A percentile compares a stretch with the other conserved stretches of the same genome.
These are phyloP conservation scores for Panaeolus papilionaceus DNA, from an alignment of 768 basidiomycete genomes.

Conservation along the genomic window DNA sequence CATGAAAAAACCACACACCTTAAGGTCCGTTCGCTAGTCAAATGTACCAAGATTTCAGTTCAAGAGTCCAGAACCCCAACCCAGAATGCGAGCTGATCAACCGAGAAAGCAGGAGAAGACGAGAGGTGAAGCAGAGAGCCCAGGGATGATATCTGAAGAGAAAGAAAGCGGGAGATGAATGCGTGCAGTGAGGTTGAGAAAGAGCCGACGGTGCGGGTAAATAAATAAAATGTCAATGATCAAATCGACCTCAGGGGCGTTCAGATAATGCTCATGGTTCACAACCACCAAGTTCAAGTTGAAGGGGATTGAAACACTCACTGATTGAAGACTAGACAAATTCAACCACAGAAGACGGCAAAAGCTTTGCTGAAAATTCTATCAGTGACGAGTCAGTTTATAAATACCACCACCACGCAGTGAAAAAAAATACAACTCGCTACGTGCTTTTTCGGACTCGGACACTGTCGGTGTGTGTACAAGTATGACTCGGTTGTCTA, in stretches of 20 bases:
- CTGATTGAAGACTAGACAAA: background rate
- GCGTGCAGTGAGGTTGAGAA: background rate
- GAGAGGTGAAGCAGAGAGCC: background rate
- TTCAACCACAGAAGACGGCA: background rate
- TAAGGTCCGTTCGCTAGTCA: background rate
- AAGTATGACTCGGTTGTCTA: background rate
- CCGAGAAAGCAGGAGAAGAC: background rate
- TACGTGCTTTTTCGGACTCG: background rate
- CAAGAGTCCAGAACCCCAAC: background rate
- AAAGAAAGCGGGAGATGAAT: background rate
- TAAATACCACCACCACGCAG: background rate
- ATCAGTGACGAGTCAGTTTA: conserved; percentile 5
- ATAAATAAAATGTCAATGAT: background rate
- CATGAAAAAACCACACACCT: background rate
- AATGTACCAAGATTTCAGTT: background rate
- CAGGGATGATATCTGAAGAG: background rate
- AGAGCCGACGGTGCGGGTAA: conserved; percentile 6
- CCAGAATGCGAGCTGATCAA: background rate
- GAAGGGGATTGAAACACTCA: background rate
- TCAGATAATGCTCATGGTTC: background rate
- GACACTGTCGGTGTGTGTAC: background rate
- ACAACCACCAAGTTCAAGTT: background rate
- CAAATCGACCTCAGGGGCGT: conserved; percentile 10
- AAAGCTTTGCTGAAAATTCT: background rate
- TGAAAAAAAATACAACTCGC: background rate